These are phyloP conservation scores for Colletotrichum cuscutae DNA, from an alignment of 2,329 filamentous ascomycete genomes.

Conservation along the genomic window DNA sequence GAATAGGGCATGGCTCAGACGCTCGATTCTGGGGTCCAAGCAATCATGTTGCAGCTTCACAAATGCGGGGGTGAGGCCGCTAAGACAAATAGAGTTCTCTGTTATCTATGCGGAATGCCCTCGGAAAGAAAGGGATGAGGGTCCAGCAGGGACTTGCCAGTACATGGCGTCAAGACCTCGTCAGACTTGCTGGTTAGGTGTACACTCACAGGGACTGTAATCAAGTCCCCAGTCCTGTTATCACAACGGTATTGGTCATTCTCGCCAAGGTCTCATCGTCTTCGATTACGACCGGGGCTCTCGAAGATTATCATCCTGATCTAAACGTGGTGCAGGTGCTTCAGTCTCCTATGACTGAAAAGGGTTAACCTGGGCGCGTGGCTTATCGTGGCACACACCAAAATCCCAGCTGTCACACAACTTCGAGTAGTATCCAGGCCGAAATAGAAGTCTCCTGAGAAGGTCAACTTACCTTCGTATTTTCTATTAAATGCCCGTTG, in stretches of 20 bases:
- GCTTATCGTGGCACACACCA: background rate
- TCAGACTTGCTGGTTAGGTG: background rate
- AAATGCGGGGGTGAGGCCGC: constrained; percentile 5
- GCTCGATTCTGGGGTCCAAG: background rate
- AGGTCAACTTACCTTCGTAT: background rate
- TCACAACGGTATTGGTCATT: no score
- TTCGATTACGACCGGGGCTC: background rate
- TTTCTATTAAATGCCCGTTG: background rate
- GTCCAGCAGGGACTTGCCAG: background rate
- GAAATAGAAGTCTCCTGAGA: background rate
- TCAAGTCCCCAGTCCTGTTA: background rate
- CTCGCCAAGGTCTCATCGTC: background rate
- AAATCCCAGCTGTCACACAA: background rate
- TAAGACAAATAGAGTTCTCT: constrained; percentile 3
- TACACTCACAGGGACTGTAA: background rate
- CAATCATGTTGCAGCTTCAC: background rate
- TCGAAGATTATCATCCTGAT: background rate
- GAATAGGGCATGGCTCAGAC: constrained; percentile 15
- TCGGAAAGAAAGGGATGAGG: background rate
- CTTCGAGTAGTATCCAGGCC: background rate
- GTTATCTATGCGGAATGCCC: background rate
- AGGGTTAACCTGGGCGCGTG: background rate
- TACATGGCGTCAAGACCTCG: background rate
- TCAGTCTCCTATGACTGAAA: background rate
- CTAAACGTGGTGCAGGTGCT: background rate